phyloP scores from a whole-genome alignment of 2,329 filamentous ascomycete species.

The Microthyrium microscopicum region DNA sequence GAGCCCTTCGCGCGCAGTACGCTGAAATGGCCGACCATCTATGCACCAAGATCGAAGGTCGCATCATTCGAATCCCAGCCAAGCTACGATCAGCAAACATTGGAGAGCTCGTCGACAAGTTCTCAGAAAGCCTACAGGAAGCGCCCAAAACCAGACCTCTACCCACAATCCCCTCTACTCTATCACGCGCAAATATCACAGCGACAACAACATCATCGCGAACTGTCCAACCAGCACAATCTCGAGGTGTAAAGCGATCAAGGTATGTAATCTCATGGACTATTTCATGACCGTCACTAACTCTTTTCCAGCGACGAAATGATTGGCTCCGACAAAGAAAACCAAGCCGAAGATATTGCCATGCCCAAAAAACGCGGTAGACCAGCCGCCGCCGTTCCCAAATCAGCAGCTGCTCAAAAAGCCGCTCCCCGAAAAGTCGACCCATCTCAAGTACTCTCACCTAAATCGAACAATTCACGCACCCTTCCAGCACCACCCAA shows the following conservation, averaged over 20 bases:
- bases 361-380: slow-evolving; percentile 50
- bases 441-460: slow-evolving; percentile 54
- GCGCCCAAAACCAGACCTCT: slow-evolving; percentile 6
- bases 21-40: slow-evolving; percentile 74
- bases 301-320: slow-evolving; percentile 35
- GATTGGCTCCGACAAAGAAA: slow-evolving; percentile 54
- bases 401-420: slow-evolving; percentile 17
- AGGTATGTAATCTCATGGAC: slow-evolving; percentile 18
- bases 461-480: slow-evolving; percentile 66
- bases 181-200: neutral
- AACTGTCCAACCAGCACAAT: slow-evolving; percentile 1
- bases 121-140: slow-evolving; percentile 18
- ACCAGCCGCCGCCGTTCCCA: slow-evolving; percentile 10
- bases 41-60: slow-evolving; percentile 73
- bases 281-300: slow-evolving; percentile 11
- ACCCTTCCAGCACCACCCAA: slow-evolving; percentile 42
- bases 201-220: slow-evolving; percentile 1
- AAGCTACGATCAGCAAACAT: slow-evolving; percentile 66
- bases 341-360: slow-evolving; percentile 37
- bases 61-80: slow-evolving; percentile 79
- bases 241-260: slow-evolving; percentile 15
- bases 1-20: slow-evolving; percentile 79
- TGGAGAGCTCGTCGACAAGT: slow-evolving; percentile 53
- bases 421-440: slow-evolving; percentile 17
- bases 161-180: slow-evolving; percentile 7